Evolutionary conservation across 441 rosid genomes (phyloP).

Genomic region (Adansonia rubrostipa): DNA sequence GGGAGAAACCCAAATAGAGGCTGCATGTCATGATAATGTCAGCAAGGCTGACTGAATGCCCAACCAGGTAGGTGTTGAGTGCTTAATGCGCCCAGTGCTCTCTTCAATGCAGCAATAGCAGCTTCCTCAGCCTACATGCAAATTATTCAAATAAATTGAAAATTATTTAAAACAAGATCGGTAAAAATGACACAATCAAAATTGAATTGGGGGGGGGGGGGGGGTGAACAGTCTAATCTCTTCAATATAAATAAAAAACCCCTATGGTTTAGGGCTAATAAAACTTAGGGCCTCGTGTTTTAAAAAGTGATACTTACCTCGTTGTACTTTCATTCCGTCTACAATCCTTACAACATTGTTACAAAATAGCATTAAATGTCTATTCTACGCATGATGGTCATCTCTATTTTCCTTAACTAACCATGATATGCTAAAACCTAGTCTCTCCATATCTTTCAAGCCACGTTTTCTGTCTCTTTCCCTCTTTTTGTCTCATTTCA

Average conservation of each 20-base stretch:
- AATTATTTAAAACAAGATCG: neutral
- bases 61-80: conserved; percentile 78
- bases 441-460: no score
- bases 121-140: conserved; percentile 74
- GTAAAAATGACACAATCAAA: neutral
- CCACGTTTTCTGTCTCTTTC: no score
- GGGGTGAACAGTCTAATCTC: neutral
- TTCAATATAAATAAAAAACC: neutral
- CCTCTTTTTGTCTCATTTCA: no score
- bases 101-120: conserved; percentile 66
- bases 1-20: conserved; percentile 54
- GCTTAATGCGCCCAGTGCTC: conserved; percentile 77
- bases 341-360: no score
- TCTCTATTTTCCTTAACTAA: no score
- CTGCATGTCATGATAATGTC: conserved; percentile 79
- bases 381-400: no score
- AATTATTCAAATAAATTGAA: neutral
- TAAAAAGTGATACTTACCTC: no score
- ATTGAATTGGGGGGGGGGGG: neutral
- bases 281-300: no score
- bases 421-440: no score
- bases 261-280: no score
- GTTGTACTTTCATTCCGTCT: no score
- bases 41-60: conserved; percentile 84
- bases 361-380: no score